Conservation (phyloP, 345 rosid genomes). For the Pistacia integerrima region DNA sequence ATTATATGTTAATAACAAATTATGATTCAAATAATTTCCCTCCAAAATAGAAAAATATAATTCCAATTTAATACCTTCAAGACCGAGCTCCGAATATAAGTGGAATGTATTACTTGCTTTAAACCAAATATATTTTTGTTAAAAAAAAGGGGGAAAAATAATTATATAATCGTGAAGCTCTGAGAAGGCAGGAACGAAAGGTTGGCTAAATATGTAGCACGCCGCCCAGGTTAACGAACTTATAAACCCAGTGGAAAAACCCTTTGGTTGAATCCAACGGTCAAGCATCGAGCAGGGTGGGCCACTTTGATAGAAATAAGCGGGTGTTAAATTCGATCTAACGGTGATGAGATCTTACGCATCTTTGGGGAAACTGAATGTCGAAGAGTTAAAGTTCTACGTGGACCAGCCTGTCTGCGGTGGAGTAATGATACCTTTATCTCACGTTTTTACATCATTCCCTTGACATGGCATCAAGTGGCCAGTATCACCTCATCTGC, state of each 20-base stretch:
- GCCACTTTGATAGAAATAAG: neutral
- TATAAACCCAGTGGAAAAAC: neutral
- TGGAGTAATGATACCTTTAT: too few relatives aligned
- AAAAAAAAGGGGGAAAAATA: neutral
- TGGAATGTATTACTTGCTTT: neutral
- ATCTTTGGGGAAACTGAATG: neutral
- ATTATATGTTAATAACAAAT: neutral
- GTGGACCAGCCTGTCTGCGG: neutral
- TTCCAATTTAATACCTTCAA: conserved; percentile 10
- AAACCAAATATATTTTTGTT: neutral
- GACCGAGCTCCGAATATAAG: conserved; percentile 13
- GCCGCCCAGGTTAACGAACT: neutral
- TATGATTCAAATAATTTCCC: neutral
- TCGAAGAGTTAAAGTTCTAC: neutral
- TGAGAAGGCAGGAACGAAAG: neutral
- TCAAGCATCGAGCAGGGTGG: neutral
- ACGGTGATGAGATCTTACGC: neutral
- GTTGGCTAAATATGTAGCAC: neutral
- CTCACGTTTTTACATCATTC: too few relatives aligned
- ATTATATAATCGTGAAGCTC: neutral
- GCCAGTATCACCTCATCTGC: too few relatives aligned
- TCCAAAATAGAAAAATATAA: neutral
- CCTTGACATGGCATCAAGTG: too few relatives aligned
- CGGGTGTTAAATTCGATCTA: neutral
- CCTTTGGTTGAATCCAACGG: neutral